Evolutionary conservation across 169 alveolate species (phyloP).

Genomic region (Cryptosporidium meleagridis): DNA sequence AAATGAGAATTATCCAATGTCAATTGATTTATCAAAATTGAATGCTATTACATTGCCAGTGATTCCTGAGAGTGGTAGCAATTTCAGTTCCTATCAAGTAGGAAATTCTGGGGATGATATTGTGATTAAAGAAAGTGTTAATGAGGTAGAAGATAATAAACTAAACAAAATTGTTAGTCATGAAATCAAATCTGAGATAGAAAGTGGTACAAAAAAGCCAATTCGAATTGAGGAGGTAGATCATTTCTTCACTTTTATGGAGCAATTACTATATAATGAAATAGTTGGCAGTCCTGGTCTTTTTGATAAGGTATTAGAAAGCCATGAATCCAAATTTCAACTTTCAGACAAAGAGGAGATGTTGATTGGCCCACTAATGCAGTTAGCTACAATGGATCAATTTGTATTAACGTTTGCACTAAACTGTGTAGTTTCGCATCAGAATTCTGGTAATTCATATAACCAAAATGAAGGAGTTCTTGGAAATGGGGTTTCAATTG

Average conservation of each 20-base stretch:
- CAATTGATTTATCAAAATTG: conserved; percentile 31
- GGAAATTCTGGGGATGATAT: background rate
- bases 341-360: conserved; percentile 23
- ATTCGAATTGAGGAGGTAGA: conserved; percentile 20
- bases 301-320: conserved; percentile 16
- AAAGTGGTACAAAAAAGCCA: background rate
- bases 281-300: conserved; percentile 9
- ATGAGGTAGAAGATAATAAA: background rate
- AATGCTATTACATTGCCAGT: conserved; percentile 10
- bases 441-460: background rate
- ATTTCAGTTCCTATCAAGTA: background rate
- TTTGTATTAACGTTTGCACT: conserved; percentile 57
- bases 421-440: conserved; percentile 39
- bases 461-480: conserved; percentile 25
- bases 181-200: background rate
- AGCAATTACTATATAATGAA: conserved; percentile 51
- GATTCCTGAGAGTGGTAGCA: conserved; percentile 28
- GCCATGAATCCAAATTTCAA: conserved; percentile 26
- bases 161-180: background rate
- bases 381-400: conserved; percentile 54
- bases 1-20: conserved; percentile 72
- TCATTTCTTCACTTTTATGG: conserved; percentile 54
- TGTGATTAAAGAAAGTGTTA: background rate
- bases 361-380: conserved; percentile 33
- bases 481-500: conserved; percentile 47